Percentiles rank a stretch among this genome's conserved stretches.
Conservation (phyloP, 2,329 filamentous ascomycete species). For the Cytospora schulzeri region DNA sequence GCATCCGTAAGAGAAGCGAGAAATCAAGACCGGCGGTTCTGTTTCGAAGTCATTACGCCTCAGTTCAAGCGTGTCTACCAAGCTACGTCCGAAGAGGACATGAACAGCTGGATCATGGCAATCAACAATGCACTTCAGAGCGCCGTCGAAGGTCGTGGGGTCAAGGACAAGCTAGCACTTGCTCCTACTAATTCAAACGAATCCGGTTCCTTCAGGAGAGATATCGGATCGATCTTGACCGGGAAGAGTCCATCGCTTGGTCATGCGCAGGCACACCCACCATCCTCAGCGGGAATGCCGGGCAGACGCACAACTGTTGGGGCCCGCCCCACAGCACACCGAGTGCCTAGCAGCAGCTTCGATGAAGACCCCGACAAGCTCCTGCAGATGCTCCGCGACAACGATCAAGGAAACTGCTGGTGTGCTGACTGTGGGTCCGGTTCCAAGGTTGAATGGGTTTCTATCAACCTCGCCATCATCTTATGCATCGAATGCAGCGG, state of each 20-base stretch:
- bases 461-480: conserved; percentile 94
- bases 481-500: conserved; percentile 98
- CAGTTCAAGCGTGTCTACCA: conserved; percentile 96
- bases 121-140: conserved; percentile 98
- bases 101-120: conserved; percentile 93
- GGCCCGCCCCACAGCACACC: conserved; percentile 69
- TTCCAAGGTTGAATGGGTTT: conserved; percentile 97
- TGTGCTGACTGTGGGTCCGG: conserved; percentile 94
- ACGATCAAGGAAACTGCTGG: conserved; percentile 88
- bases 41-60: conserved; percentile 97
- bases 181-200: conserved; percentile 48
- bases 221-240: conserved; percentile 90
- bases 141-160: conserved; percentile 81
- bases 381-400: conserved; percentile 82
- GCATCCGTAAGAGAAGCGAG: conserved; percentile 94
- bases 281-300: conserved; percentile 60
- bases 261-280: conserved; percentile 52
- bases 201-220: conserved; percentile 64
- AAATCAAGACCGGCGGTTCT: conserved; percentile 92
- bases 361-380: conserved; percentile 86
- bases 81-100: conserved; percentile 95
- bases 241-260: conserved; percentile 81
- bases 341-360: conserved; percentile 60
- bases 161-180: conserved; percentile 53
- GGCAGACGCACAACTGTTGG: conserved; percentile 89